A percentile compares a stretch with the other conserved stretches of the same genome.
phyloP scores from a whole-genome alignment of 208 protist genomes.

The Balamuthia mandrillaris region DNA sequence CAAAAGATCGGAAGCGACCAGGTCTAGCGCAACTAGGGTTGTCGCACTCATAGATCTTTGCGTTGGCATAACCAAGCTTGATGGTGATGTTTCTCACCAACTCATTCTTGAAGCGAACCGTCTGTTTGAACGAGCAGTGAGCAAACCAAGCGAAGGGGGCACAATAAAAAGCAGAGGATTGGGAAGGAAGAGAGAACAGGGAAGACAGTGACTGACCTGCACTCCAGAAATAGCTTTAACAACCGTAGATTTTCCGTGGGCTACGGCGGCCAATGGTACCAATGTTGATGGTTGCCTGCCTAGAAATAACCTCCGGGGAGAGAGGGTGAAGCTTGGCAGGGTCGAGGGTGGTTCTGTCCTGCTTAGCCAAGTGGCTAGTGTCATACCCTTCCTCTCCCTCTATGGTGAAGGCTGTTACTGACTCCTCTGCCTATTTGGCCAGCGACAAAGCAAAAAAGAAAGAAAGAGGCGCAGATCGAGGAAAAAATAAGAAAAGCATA shows the following conservation, averaged over 20 bases:
- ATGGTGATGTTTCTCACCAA: slow-evolving; percentile 99
- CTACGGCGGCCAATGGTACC: slow-evolving; percentile 99
- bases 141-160: background rate
- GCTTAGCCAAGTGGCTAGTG: slow-evolving; percentile 8
- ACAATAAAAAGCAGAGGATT: background rate
- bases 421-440: slow-evolving; percentile 24
- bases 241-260: slow-evolving; percentile 99
- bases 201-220: slow-evolving; percentile 52
- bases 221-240: slow-evolving; percentile 98
- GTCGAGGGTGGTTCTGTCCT: slow-evolving; percentile 52
- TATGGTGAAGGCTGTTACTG: slow-evolving; percentile 10
- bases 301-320: slow-evolving; percentile 93
- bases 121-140: background rate
- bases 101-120: slow-evolving; percentile 93
- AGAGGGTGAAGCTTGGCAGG: slow-evolving; percentile 82
- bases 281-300: slow-evolving; percentile 99
- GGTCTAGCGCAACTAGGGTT: slow-evolving; percentile 82
- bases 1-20: slow-evolving; percentile 85
- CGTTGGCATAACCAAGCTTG: slow-evolving; percentile 99
- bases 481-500: too few species aligned
- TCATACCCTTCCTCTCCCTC: slow-evolving; percentile 18
- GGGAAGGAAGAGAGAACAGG: background rate
- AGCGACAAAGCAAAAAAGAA: too few species aligned
- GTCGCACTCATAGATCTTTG: slow-evolving; percentile 90
- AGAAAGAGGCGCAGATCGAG: too few species aligned